phyloP scores from a whole-genome alignment of 805 yeast species.

The Henningerozyma blattae region DNA sequence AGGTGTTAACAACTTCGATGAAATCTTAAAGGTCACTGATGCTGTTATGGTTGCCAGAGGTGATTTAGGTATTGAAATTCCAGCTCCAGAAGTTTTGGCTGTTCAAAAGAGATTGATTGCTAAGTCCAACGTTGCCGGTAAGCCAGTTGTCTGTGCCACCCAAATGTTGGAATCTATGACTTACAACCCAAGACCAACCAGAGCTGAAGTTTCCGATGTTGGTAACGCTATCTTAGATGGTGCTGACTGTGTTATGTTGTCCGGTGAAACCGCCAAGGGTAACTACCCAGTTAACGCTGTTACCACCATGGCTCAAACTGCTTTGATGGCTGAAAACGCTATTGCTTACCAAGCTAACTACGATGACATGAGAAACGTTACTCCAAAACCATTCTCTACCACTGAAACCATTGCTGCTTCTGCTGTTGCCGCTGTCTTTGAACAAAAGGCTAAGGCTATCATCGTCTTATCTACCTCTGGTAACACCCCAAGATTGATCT shows the following conservation, averaged over 20 bases:
- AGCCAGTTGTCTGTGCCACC: constrained; percentile 99
- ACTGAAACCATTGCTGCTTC: constrained; percentile 96
- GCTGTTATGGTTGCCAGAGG: constrained; percentile 99
- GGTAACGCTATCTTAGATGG: constrained; percentile 99
- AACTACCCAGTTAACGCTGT: constrained; percentile 97
- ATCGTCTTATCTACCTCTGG: constrained; percentile 94
- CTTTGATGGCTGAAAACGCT: constrained; percentile 92
- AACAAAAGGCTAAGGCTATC: constrained; percentile 94
- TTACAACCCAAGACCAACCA: constrained; percentile 98
- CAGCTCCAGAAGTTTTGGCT: constrained; percentile 96
- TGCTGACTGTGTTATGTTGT: constrained; percentile 99
- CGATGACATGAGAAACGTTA: constrained; percentile 79
- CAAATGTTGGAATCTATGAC: constrained; percentile 99
- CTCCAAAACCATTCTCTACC: constrained; percentile 82
- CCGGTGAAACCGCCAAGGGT: constrained; percentile 99
- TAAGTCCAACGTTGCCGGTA: constrained; percentile 97
- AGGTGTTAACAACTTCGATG: constrained; percentile 99
- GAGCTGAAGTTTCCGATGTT: constrained; percentile 98
- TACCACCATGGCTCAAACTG: constrained; percentile 96
- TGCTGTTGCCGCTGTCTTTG: constrained; percentile 92
- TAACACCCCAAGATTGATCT: constrained; percentile 85
- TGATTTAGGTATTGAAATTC: constrained; percentile 98
- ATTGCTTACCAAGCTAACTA: constrained; percentile 75
- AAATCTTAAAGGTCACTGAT: constrained; percentile 85
- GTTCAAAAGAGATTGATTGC: constrained; percentile 99